Percentiles rank a stretch among this genome's conserved stretches.
Conservation (phyloP, 345 rosid genomes). For the Aquilaria sinensis region DNA sequence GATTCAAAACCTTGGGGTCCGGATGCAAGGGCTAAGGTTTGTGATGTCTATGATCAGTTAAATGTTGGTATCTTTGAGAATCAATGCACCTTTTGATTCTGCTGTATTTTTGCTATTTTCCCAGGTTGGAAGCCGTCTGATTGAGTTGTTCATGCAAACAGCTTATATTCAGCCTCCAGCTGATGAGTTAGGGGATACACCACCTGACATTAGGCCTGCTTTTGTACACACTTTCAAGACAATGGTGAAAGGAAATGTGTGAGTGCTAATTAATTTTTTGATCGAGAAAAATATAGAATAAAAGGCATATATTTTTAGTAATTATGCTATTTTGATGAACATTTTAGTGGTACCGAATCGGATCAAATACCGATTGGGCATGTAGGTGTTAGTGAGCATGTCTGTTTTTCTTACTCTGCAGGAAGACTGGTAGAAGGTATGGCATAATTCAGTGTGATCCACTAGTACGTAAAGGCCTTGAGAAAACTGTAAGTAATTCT, state of each 20-base stretch:
- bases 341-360: neutral
- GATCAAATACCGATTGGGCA: slow-evolving; percentile 8
- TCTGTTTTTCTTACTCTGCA: slow-evolving; percentile 26
- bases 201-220: slow-evolving; percentile 92
- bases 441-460: slow-evolving; percentile 87
- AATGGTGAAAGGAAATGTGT: slow-evolving; percentile 45
- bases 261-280: slow-evolving; percentile 22
- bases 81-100: slow-evolving; percentile 1
- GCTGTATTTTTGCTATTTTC: slow-evolving; percentile 10
- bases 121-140: slow-evolving; percentile 92
- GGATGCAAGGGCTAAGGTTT: slow-evolving; percentile 84
- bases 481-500: slow-evolving; percentile 62
- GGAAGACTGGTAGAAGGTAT: slow-evolving; percentile 59
- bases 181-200: slow-evolving; percentile 52
- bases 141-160: slow-evolving; percentile 70
- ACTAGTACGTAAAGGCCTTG: slow-evolving; percentile 79
- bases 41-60: slow-evolving; percentile 11
- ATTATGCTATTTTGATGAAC: neutral
- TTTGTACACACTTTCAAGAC: slow-evolving; percentile 64
- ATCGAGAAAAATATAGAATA: slow-evolving; percentile 2
- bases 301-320: neutral
- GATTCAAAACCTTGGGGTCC: slow-evolving; percentile 64
- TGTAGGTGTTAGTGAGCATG: too few species aligned
- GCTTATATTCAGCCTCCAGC: slow-evolving; percentile 84
- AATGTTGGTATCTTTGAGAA: slow-evolving; percentile 5